Percentiles rank a stretch among this genome's conserved stretches.
phyloP scores from a whole-genome alignment of 2,329 filamentous ascomycete genomes.

The Pseudogymnoascus pannorum region DNA sequence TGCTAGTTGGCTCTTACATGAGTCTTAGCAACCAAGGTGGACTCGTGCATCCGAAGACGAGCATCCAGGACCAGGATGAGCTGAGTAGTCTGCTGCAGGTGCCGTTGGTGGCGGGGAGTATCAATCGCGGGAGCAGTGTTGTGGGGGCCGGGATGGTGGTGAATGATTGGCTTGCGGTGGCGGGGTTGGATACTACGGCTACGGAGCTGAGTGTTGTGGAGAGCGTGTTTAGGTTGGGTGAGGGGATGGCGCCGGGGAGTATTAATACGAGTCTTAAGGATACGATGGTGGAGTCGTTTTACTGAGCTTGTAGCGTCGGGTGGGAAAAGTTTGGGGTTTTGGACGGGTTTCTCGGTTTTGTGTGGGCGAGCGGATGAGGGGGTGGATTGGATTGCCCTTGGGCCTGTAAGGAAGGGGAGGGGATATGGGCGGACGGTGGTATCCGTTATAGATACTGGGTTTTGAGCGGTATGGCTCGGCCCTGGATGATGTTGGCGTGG shows the following conservation, averaged over 20 bases:
- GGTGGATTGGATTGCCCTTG: no score
- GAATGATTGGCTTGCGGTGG: conserved; percentile 95
- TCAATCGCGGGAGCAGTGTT: conserved; percentile 88
- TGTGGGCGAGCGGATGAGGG: no score
- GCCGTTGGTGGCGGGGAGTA: conserved; percentile 84
- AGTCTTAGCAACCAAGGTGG: conserved; percentile 90
- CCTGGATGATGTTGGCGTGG: background rate
- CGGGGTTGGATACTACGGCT: conserved; percentile 89
- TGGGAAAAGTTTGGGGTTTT: background rate
- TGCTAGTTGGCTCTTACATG: conserved; percentile 96
- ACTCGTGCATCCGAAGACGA: conserved; percentile 94
- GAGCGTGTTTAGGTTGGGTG: conserved; percentile 88
- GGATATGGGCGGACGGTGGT: background rate
- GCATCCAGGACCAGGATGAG: conserved; percentile 96
- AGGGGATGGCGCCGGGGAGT: conserved; percentile 69
- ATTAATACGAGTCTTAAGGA: conserved; percentile 88
- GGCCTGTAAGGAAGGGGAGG: background rate
- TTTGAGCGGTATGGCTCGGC: background rate
- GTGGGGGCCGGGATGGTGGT: conserved; percentile 97
- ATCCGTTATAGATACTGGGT: background rate
- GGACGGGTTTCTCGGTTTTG: background rate
- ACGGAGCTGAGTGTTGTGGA: conserved; percentile 95
- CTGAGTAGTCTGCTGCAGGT: conserved; percentile 89
- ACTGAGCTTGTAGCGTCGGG: conserved; percentile 46
- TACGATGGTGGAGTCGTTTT: conserved; percentile 98